Conservation (phyloP, 2,329 filamentous ascomycete genomes). For the Trichoderma hamatum region DNA sequence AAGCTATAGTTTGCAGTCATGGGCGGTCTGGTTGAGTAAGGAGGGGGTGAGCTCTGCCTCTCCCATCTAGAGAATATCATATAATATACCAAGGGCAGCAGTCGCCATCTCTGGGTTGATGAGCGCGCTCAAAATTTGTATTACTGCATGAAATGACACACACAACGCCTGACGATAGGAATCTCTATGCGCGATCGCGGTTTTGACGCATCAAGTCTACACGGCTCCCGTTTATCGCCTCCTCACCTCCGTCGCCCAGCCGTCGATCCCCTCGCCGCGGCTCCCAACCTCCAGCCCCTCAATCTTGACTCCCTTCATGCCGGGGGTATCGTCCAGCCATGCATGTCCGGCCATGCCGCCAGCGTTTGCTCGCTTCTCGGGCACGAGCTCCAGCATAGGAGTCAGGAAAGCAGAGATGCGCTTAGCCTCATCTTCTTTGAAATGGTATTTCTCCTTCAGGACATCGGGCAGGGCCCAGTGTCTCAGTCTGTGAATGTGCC, state of each 20-base stretch:
- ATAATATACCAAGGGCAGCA: neutral
- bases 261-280: slow-evolving; percentile 88
- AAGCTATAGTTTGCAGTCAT: neutral
- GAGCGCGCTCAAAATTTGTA: neutral
- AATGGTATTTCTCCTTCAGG: slow-evolving; percentile 95
- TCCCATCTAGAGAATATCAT: no score
- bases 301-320: slow-evolving; percentile 81
- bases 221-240: slow-evolving; percentile 59
- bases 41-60: neutral
- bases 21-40: neutral
- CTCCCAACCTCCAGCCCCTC: slow-evolving; percentile 75
- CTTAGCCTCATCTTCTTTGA: slow-evolving; percentile 77
- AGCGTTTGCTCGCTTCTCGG: slow-evolving; percentile 88
- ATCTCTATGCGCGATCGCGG: slow-evolving; percentile 1
- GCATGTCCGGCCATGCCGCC: slow-evolving; percentile 88
- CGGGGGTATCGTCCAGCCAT: slow-evolving; percentile 83
- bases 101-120: neutral
- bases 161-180: neutral
- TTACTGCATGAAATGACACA: neutral
- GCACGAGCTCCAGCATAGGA: slow-evolving; percentile 88
- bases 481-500: slow-evolving; percentile 93
- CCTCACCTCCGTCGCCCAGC: slow-evolving; percentile 89
- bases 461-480: slow-evolving; percentile 97
- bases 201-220: slow-evolving; percentile 15
- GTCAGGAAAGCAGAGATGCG: slow-evolving; percentile 79